A percentile compares a stretch with the other conserved stretches of the same genome.
Evolutionary conservation across 192 early-diverging fungal genomes (phyloP).

Genomic region (Coemansia aciculifera): DNA sequence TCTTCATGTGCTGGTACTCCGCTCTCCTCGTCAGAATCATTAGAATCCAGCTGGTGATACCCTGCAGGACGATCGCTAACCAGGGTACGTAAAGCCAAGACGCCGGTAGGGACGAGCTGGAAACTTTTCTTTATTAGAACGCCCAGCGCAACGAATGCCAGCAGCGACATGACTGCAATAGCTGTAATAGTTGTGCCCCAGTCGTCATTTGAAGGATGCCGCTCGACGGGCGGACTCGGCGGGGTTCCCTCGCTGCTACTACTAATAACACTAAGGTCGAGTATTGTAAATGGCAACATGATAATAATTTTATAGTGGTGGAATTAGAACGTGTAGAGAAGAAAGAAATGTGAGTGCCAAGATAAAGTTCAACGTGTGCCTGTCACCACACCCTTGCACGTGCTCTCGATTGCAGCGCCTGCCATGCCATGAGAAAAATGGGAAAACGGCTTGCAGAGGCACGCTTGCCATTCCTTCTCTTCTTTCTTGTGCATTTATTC

Average conservation of each 20-base stretch:
- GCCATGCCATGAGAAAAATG: not conserved
- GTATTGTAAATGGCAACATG: not conserved
- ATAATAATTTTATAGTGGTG: not conserved
- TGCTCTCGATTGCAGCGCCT: not conserved
- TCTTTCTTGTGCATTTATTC: slow-evolving; percentile 5
- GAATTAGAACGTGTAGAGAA: not conserved
- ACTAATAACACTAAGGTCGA: not conserved
- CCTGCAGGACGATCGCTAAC: slow-evolving; percentile 15
- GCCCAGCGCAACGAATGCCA: slow-evolving; percentile 38
- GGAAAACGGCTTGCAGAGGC: not conserved
- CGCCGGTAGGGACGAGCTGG: slow-evolving; percentile 50
- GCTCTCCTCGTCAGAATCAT: slow-evolving; percentile 18
- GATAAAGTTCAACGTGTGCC: not conserved
- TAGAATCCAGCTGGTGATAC: slow-evolving; percentile 29
- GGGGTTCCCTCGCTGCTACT: slow-evolving; percentile 10
- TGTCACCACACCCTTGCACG: not conserved
- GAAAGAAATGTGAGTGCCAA: not conserved
- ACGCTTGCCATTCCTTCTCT: not conserved
- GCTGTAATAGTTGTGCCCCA: slow-evolving; percentile 48
- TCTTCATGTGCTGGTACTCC: not conserved
- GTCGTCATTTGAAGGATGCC: slow-evolving; percentile 53
- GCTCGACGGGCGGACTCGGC: slow-evolving; percentile 33
- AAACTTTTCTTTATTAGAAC: slow-evolving; percentile 43
- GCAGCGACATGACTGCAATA: slow-evolving; percentile 41
- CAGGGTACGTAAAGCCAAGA: slow-evolving; percentile 42